These are phyloP conservation scores for Populus deltoides DNA, from an alignment of 345 rosid genomes.

Conservation along the genomic window DNA sequence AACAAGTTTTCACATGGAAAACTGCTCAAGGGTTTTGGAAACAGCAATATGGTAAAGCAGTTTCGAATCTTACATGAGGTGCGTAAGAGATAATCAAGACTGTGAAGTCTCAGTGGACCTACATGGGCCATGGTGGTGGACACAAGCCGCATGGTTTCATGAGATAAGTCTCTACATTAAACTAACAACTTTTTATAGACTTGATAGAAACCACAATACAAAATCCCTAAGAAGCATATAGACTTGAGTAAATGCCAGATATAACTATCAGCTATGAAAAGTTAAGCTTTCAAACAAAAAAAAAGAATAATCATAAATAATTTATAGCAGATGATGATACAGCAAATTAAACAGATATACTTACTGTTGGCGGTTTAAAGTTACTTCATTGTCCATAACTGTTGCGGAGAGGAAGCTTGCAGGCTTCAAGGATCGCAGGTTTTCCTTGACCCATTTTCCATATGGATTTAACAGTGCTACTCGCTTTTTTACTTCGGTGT, in stretches of 20 bases:
- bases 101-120: background rate
- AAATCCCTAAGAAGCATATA: background rate
- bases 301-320: background rate
- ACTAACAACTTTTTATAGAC: background rate
- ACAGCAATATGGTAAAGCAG: no score
- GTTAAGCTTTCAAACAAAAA: background rate
- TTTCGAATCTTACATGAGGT: no score
- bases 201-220: background rate
- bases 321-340: background rate
- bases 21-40: no score
- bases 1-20: no score
- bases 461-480: conserved; percentile 77
- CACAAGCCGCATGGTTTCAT: background rate
- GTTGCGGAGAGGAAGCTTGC: conserved; percentile 60
- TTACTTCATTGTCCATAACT: conserved; percentile 72
- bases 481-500: conserved; percentile 84
- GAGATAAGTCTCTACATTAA: background rate
- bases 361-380: conserved; percentile 88
- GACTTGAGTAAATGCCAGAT: background rate
- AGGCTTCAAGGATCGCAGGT: conserved; percentile 67
- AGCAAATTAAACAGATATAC: conserved; percentile 16
- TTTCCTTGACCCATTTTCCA: conserved; percentile 83
- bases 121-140: background rate
- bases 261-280: background rate
- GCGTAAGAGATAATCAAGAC: background rate